Base-by-base conservation (phyloP, 768 basidiomycete genomes). In the Kwoniella sp. region DNA sequence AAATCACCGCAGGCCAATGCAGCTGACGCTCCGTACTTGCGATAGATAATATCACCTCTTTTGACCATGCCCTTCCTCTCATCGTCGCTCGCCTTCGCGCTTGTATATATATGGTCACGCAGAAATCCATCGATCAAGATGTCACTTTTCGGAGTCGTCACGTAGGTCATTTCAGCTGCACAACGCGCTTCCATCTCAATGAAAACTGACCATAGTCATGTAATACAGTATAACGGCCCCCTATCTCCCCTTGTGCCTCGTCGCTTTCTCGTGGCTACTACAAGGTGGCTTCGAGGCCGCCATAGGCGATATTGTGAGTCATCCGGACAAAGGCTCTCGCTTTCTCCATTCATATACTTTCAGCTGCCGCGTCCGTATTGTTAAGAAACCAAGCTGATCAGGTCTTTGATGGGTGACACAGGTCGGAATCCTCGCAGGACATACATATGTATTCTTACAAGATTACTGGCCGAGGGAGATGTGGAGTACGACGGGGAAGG, bases 101-200 rank as follows among this genome's bases (percentile, higher is more conserved):
- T 95, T 2, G 96, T 97, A 44, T 99, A 99, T 79, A 84, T 98
- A 64, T 99, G 96, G 96, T 92, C 93, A 19, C 84, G 95, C 57
- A 85, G 93, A 22, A 95, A 99, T 77, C 93, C 95, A 2, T 87
- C 89, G 3, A 91, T 92, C 2, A 91, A 92, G n/a, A 92, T 99
- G 62, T 94, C 92, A 2, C 86, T 99, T 17, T 96, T 99, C 71
- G 95, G 95, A 9, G 83, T 98, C 26, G 84, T 98, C 73, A 97
- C 91, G 77, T 79, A 58, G 15, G 77, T 71, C 46, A 8, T 9
- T 10, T 27, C 6, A 25, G 19, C 33, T 51, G 10, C 8, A 5
- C 17, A 8, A 5, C 26, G n/a, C n/a, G n/a, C n/a, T n/a, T n/a
- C n/a, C n/a, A n/a, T n/a, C n/a, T n/a, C 26, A 8, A 3, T 10